Percentiles rank a stretch among this genome's conserved stretches.
These are phyloP conservation scores for Saksenaea oblongispora DNA, from an alignment of 371 early-diverging fungal genomes.

Conservation along the genomic window DNA sequence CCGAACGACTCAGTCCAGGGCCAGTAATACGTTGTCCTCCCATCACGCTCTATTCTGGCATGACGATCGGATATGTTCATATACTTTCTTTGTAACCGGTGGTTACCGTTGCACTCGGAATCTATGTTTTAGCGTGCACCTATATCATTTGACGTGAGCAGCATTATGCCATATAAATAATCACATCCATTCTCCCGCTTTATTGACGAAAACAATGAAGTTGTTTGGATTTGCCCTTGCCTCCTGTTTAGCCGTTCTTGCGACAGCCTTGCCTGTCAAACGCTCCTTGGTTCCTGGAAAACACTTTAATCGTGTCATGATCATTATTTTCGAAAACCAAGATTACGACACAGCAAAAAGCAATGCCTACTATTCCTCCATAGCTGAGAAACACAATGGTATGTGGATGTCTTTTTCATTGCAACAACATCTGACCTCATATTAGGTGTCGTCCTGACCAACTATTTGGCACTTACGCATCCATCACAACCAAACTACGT, in stretches of 20 bases:
- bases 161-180: neutral
- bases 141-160: neutral
- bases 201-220: neutral
- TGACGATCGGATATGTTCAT: neutral
- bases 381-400: slow-evolving; percentile 31
- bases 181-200: neutral
- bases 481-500: slow-evolving; percentile 33
- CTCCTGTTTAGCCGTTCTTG: neutral
- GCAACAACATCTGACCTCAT: slow-evolving; percentile 18
- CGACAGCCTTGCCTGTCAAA: neutral
- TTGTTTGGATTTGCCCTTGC: neutral
- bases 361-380: slow-evolving; percentile 32
- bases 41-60: neutral
- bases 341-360: slow-evolving; percentile 40
- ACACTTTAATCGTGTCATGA: slow-evolving; percentile 48
- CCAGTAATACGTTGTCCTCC: neutral
- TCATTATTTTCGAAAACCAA: slow-evolving; percentile 54
- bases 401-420: slow-evolving; percentile 26
- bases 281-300: slow-evolving; percentile 23
- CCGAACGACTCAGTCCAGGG: neutral
- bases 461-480: slow-evolving; percentile 44
- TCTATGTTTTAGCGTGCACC: neutral
- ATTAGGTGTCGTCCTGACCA: slow-evolving; percentile 36
- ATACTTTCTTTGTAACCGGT: neutral
- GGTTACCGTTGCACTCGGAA: neutral